Evolutionary conservation across 208 protist species (phyloP), one percentile per base, ranked within the genome.

Genomic region (Balamuthia mandrillaris): DNA sequence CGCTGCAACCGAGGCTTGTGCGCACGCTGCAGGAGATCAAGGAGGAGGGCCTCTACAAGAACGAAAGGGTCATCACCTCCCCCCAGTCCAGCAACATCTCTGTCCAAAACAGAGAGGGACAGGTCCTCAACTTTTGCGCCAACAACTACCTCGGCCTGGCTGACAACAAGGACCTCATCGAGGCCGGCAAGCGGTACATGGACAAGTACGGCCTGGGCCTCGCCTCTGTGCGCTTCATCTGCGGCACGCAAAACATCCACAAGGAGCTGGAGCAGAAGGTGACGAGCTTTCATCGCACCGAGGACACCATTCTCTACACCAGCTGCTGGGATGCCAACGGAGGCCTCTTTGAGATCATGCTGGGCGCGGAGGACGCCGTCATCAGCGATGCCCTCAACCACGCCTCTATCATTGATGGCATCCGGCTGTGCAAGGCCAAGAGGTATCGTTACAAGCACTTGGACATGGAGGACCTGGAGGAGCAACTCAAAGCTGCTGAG

Each of bases 291-390:
- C 88, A 94, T 45, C 85, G 90, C 29, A 95, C 60, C 0, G 92
- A 96, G 63, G 94, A 96, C 65, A 93, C 92, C 42, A 96, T 96
- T 81, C 82, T 96, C 4, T 96, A 95, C 87, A 88, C 49, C 12
- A 77, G 68, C 68, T 96, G 95, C 82, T 96, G 96, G 84, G 95
- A 96, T 88, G 95, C 95, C 33, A 96, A 96, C 79, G 94, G 87
- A 21, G 95, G 95, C 54, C 51, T 96, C 18, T 96, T 96, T 88
- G 95, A 96, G 87, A 81, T 89, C 18, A 37, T 96, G 3, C 82
- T 96, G 14, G 92, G 81, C 10, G 63, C 65, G 39, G 87, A 95
- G 29, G 93, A 95, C 82, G 92, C 91, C n/a, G 87, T 96, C 52
- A 92, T 96, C 66, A 89, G 77, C 35, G 94, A 96, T 79, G 79